phyloP scores from a whole-genome alignment of 805 yeast species.

The Sugiyamaella floridensis region DNA sequence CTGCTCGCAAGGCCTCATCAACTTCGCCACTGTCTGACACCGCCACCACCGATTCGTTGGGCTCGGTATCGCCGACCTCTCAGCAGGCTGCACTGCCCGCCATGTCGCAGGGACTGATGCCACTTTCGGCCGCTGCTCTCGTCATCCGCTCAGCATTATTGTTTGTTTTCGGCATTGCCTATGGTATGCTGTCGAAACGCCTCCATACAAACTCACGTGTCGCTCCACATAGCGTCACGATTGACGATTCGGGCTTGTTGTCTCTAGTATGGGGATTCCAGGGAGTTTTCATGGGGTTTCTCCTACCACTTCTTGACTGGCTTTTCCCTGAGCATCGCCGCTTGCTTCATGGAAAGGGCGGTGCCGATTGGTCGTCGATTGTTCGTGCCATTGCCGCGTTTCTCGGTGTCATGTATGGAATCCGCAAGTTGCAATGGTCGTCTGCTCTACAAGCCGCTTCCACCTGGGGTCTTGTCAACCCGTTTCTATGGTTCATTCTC shows the following conservation, averaged over 20 bases:
- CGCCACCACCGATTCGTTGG: constrained; percentile 5
- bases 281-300: constrained; percentile 25
- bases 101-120: constrained; percentile 12
- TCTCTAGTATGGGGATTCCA: constrained; percentile 25
- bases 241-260: constrained; percentile 20
- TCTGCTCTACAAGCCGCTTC: constrained; percentile 32
- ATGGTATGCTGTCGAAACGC: constrained; percentile 26
- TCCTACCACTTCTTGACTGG: constrained; percentile 26
- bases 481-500: constrained; percentile 34
- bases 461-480: constrained; percentile 33
- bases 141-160: constrained; percentile 16
- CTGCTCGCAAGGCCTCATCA: constrained; percentile 4
- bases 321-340: constrained; percentile 15
- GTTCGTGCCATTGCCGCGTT: constrained; percentile 35
- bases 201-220: constrained; percentile 27
- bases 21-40: not conserved
- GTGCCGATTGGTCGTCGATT: constrained; percentile 31
- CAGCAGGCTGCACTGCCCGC: constrained; percentile 3
- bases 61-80: not conserved
- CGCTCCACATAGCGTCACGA: constrained; percentile 19
- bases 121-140: constrained; percentile 14
- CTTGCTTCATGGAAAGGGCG: constrained; percentile 17
- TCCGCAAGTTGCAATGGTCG: constrained; percentile 32
- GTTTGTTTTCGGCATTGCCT: constrained; percentile 26
- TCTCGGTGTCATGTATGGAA: constrained; percentile 34